Base-by-base conservation (phyloP, 441 rosid species). In the Eugenia klotzschiana region DNA sequence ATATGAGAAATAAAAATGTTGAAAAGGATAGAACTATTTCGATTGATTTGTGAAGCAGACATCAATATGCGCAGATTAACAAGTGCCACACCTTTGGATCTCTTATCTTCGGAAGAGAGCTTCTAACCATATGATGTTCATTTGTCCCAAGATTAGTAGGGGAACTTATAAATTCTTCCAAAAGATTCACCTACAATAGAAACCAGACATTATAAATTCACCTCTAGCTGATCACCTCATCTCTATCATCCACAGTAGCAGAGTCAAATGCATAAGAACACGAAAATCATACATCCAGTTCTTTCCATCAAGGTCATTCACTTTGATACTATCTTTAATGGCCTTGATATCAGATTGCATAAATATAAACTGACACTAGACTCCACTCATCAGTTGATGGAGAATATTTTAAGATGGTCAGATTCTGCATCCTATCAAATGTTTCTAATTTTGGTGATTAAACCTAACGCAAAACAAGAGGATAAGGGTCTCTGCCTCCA, bases 111-210 rank as follows among this genome's bases (percentile, higher is more conserved):
- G 92, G 91, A 86, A 93, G 91, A 87, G 91, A 91, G 84, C 90
- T 91, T 91, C 93, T 91, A 84, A 92, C 83, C 22, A 88, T 89
- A 86, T 80, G 87, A 86, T 86, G 88, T 86, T 93, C 98, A 83
- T 86, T 84, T 89, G 86, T 86, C 82, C 84, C 87, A 88, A 87
- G 86, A 89, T 85, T 64, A 86, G 88, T 80, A 84, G 93, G 88
- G 85, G 88, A 89, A 87, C 87, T 92, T 69, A 97, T 91, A 86
- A 93, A 86, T 87, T 97, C 99, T 88, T 97, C 98, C 80, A 97
- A 87, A 80, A 94, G 86, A 89, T 94, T 92, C 82, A 95, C 98
- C 99, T 97, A 84, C 83, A 88, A 58, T 51, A 46, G 64, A 84
- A 82, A 64, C 86, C 79, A 91, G 85, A 84, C 64, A 43, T 13